Evolutionary conservation across 352 stramenopile species (phyloP), one percentile per base, ranked within the genome.

Genomic region (Thalassiosira oceanica): DNA sequence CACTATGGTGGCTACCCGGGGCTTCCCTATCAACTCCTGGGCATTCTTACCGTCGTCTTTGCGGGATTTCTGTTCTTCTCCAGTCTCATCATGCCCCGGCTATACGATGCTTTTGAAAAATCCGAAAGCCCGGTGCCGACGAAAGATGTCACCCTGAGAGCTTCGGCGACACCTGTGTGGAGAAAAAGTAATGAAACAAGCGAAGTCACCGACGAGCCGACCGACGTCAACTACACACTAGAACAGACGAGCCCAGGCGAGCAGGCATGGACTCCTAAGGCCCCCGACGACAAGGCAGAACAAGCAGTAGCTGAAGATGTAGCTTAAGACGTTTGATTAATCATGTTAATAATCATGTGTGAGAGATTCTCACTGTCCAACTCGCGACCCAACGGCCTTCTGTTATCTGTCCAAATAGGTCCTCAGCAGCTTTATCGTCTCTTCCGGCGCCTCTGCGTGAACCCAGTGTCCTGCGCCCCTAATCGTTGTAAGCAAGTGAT

Each of bases 401-500:
- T n/a, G 31, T 52, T 69, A 87, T 63, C 84, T 55, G 78, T 91
- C 75, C 28, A 91, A 65, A 68, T 84, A 91, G 65, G 65, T 49
- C 43, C 86, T 86, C 13, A 91, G 44, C 16, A 91, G 55, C 15
- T 80, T 72, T 35, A 84, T 70, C 13, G 73, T 83, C 69, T 86
- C 78, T 61, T 91, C 78, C 2, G 84, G 84, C 45, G 78, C 75
- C 73, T 93, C 86, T 10, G 86, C 86, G 74, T 93, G 86, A 16
- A 93, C 69, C 84, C 84, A 93, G 66, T 93, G 86, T 36, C 86
- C 86, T 10, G 69, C 75, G 53, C 84, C 75, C 28, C 71, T 52
- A 57, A 93, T 86, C 2, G 84, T 89, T 23, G 78, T 89, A 0
- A 91, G 39, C 79, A 87, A 82, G 46, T 91, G 80, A 66, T 88